phyloP scores from a whole-genome alignment of 441 rosid species.

The Cnidoscolus chayamansa region DNA sequence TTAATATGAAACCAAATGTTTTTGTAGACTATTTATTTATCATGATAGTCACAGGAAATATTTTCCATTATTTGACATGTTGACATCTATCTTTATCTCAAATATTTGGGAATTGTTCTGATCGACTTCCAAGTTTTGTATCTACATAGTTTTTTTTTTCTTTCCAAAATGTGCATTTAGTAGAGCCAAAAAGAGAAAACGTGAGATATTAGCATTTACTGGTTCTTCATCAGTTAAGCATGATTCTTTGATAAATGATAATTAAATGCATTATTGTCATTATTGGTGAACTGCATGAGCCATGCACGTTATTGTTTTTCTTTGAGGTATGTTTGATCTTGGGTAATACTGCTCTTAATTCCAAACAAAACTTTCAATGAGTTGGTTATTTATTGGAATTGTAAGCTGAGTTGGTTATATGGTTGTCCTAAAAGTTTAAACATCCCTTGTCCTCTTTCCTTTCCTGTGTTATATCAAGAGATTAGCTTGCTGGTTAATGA shows the following conservation, averaged over 20 bases:
- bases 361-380: neutral
- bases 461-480: neutral
- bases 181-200: slow-evolving; percentile 1
- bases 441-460: neutral
- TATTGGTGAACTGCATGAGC: slow-evolving; percentile 9
- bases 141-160: neutral
- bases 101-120: neutral
- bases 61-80: slow-evolving; percentile 14
- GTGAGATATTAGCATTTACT: neutral
- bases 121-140: neutral
- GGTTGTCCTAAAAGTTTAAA: neutral
- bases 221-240: slow-evolving; percentile 10
- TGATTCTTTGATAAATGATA: neutral
- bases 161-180: neutral
- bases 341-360: slow-evolving; percentile 1
- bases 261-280: neutral
- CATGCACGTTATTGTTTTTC: slow-evolving; percentile 10
- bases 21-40: slow-evolving; percentile 12
- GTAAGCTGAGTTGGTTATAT: neutral
- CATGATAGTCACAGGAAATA: slow-evolving; percentile 13
- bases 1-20: slow-evolving; percentile 20
- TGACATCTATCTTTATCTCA: slow-evolving; percentile 6
- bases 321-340: neutral
- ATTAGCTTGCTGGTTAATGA: neutral
- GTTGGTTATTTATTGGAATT: neutral